These are phyloP conservation scores for Hibiscus syriacus DNA, from an alignment of 345 rosid species.

Conservation along the genomic window DNA sequence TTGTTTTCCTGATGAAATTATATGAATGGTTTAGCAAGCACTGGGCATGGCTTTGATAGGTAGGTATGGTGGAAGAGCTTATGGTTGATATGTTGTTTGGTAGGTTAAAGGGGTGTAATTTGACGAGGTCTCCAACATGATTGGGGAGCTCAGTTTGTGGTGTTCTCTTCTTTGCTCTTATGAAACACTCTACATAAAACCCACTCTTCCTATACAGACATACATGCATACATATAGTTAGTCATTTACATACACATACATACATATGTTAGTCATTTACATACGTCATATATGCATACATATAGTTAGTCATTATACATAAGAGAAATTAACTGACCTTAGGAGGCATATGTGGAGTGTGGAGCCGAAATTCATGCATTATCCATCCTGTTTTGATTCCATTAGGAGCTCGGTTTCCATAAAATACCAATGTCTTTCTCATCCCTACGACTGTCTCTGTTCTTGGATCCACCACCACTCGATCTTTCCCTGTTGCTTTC, in stretches of 20 bases:
- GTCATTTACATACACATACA: too few species aligned
- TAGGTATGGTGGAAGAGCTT: slow-evolving; percentile 20
- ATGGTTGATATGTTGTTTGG: slow-evolving; percentile 15
- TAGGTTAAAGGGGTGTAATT: too few species aligned
- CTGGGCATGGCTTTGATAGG: slow-evolving; percentile 25
- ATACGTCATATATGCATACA: too few species aligned
- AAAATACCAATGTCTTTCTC: slow-evolving; percentile 95
- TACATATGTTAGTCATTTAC: too few species aligned
- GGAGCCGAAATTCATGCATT: slow-evolving; percentile 96
- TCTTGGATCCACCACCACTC: slow-evolving; percentile 60
- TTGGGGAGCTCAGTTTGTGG: slow-evolving; percentile 18
- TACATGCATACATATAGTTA: too few species aligned
- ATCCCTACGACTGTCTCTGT: slow-evolving; percentile 72
- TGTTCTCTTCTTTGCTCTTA: slow-evolving; percentile 46
- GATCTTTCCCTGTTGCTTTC: slow-evolving; percentile 99
- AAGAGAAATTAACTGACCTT: slow-evolving; percentile 38
- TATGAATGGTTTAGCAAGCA: slow-evolving; percentile 34
- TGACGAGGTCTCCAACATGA: slow-evolving; percentile 23
- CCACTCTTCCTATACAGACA: slow-evolving; percentile 99
- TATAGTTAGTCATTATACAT: neutral
- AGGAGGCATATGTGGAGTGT: slow-evolving; percentile 88
- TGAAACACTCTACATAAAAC: slow-evolving; percentile 86
- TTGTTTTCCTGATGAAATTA: slow-evolving; percentile 21
- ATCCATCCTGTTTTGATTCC: slow-evolving; percentile 98
- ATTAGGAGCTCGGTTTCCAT: slow-evolving; percentile 81